These are phyloP conservation scores for Posidonia oceanica DNA, from an alignment of 116 monocot genomes.

Conservation along the genomic window DNA sequence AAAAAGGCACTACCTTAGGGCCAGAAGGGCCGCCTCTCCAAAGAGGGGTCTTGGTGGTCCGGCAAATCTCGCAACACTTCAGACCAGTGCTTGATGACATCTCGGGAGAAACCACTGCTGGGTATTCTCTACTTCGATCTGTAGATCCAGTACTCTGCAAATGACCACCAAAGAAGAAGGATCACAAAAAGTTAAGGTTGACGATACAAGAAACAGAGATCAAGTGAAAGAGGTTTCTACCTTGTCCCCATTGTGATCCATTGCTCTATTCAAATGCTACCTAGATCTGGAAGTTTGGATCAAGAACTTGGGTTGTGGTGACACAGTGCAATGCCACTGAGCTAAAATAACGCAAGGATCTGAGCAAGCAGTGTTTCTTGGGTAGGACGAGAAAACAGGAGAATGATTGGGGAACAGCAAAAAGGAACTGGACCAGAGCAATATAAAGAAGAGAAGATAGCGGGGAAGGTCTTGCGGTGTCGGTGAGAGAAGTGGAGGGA, in stretches of 20 bases:
- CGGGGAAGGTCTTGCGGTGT: background rate
- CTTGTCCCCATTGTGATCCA: background rate
- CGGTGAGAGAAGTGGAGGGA: background rate
- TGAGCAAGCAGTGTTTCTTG: too few species aligned
- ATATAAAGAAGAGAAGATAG: too few species aligned
- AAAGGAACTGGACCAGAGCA: too few species aligned
- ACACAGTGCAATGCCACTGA: too few species aligned
- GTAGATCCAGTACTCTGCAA: background rate
- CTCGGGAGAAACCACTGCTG: background rate
- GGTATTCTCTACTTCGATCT: background rate
- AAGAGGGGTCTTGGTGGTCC: constrained; percentile 54
- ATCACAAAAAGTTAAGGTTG: too few species aligned
- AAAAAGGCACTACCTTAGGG: constrained; percentile 39
- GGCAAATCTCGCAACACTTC: constrained; percentile 46
- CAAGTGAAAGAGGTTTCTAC: background rate
- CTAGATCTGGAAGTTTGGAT: background rate
- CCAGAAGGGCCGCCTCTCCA: constrained; percentile 69
- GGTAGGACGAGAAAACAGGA: too few species aligned
- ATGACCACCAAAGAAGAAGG: too few species aligned
- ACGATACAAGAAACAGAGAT: background rate
- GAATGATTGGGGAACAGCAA: too few species aligned
- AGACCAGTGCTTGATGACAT: background rate
- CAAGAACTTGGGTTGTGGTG: background rate
- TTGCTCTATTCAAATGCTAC: background rate
- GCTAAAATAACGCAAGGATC: too few species aligned